Evolutionary conservation across 768 basidiomycete species (phyloP), one percentile per base, ranked within the genome.

Genomic region (Dioszegia crocea): DNA sequence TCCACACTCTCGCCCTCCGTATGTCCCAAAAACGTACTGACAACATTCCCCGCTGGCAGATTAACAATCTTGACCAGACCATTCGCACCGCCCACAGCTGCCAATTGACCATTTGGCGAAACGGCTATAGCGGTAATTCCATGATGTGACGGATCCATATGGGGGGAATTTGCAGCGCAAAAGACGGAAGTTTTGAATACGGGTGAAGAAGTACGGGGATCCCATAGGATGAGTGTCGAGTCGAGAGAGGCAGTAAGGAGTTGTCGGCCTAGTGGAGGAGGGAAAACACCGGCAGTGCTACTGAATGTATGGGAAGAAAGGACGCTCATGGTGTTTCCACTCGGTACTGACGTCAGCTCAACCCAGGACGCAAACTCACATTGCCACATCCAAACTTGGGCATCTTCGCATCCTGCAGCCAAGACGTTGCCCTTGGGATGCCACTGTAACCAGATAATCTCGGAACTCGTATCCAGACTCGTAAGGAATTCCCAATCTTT

Each of bases 311-410:
- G 96, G 0, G 91, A 91, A 1, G 89, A 88, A 67, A 98, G 90
- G 8, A 98, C 93, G 71, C 92, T 88, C 88, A 99, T 93, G 51
- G 87, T 93, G 64, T 84, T 88, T 41, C 96, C 96, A 5, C 88
- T 88, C 2, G 96, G 96, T 27, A 99, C 94, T 97, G 74, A 9
- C n/a, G 40, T 52, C 29, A 59, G 40, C 52, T 46, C 27, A 41
- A 16, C 5, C 14, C 19, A n/a, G 33, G 17, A 27, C 21, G 38
- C 40, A 24, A n/a, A 78, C 87, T 67, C 77, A 96, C 94, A 79
- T 80, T 97, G 91, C 92, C 92, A 99, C 64, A 99, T 80, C 96
- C 96, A 99, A 24, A 91, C 85, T 0, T 89, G 94, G 6, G 87
- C 83, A 76, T 98, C 94, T 65, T 94, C 90, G 8, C 89, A 88